Evolutionary conservation across 129 eudicot species (phyloP), one percentile per base, ranked within the genome.

Genomic region (Centella asiatica): DNA sequence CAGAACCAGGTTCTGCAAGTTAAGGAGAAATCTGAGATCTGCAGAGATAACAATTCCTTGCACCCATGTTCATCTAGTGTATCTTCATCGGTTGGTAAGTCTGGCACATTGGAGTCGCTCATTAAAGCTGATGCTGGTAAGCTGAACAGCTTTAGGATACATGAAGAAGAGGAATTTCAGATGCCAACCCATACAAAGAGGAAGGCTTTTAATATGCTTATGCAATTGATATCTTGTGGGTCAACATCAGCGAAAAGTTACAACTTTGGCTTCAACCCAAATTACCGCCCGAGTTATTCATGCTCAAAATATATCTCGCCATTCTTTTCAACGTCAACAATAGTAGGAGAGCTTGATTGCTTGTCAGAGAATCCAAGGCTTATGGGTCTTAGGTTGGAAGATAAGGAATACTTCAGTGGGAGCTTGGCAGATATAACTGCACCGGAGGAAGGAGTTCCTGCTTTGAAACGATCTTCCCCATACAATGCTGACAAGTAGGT

Each of bases 211-310:
- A 82, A 76, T 65, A 72, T 84, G 88, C 65, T 92, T 33, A 77
- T 92, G 82, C 98, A 92, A 60, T 69, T 92, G 63, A 87, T 92
- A 26, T 92, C 98, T 4, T 92, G 98, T 69, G 98, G 98, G 57
- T 84, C 96, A 61, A 77, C 87, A 27, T 79, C 98, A 4, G 96
- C 84, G 32, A 92, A 92, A 74, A 96, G 87, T 72, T 90, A 87
- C 62, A 78, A 85, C 74, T 87, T 87, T 72, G 90, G 98, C 29
- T 65, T 87, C 44, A 87, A 84, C 33, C 96, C 95, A 28, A 77
- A 82, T 24, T 92, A 87, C 67, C 85, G 79, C 42, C 96, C 98
- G 13, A 72, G 86, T 44, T 81, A 83, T 63, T 79, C 95, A 6
- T 75, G 71, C 60, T 75, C 94, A 28, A 90, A 86, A 63, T 90